Base-by-base conservation (phyloP, 108 stramenopile genomes). In the Hondaea fermentalgiana region DNA sequence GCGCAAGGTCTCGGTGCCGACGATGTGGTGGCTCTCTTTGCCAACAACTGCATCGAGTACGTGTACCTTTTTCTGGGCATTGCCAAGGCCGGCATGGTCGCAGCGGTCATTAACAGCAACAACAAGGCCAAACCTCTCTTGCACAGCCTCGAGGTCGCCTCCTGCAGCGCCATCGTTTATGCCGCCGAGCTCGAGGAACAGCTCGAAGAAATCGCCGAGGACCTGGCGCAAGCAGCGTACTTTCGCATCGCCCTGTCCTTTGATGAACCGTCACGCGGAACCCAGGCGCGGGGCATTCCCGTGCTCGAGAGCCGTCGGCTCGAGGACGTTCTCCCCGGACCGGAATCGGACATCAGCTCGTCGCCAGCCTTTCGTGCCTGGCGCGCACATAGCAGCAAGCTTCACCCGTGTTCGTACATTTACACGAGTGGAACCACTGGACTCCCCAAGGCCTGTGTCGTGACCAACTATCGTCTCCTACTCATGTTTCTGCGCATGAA, bases 351-450 rank as follows among this genome's bases (percentile, higher is more conserved):
- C 35, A 35, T 35, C 35, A 17, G 0, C 25, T 42, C 64, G 3
- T 69, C 64, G 42, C 64, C 8, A 57, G 51, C 10, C 19, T 57
- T 12, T 4, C 87, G 87, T 44, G 58, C 88, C 17, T 88, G 87
- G 71, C 35, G 64, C n/a, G 43, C 72, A 47, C 53, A 10, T 28
- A 5, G 35, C 19, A 19, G 83, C 28, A 29, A 25, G 43, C 21
- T 49, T 8, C 89, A 91, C 55, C 69, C 60, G 23, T 57, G 69
- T 23, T n/a, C 51, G 3, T 60, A 44, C 55, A 72, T 91, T 6
- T 92, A 88, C 47, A 91, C 92, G 28, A 89, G 88, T 14, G 92
- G 92, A 23, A 93, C 92, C 49, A 93, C 92, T 5, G 93, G 93
- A 28, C 72, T 93, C 3, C 92, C 91, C 35, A 93, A 93, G 89